phyloP scores from a whole-genome alignment of 768 basidiomycete genomes.

The Trametes elegans region DNA sequence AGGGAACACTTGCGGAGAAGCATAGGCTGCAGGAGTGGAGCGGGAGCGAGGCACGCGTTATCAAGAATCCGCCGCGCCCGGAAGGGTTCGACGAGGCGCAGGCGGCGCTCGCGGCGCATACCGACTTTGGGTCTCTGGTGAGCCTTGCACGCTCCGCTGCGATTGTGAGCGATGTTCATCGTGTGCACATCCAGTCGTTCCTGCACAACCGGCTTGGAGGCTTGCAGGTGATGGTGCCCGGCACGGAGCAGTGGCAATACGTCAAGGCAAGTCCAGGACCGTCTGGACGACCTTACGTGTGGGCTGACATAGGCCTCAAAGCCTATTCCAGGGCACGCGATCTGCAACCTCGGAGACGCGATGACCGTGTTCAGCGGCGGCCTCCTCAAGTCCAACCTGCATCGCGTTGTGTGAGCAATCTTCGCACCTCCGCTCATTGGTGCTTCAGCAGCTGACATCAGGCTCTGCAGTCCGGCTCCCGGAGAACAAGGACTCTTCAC shows the following conservation, averaged over 20 bases:
- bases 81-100: constrained; percentile 24
- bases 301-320: constrained; percentile 5
- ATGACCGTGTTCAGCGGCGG: constrained; percentile 62
- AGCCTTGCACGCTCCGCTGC: constrained; percentile 13
- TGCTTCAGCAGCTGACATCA: background rate
- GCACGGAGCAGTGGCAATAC: constrained; percentile 62
- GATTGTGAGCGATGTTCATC: too few species aligned
- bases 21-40: constrained; percentile 30
- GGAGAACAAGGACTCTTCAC: constrained; percentile 49
- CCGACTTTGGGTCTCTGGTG: constrained; percentile 36
- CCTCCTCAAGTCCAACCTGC: constrained; percentile 61
- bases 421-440: background rate
- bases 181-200: too few species aligned
- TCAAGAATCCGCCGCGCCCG: constrained; percentile 31
- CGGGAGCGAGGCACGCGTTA: constrained; percentile 32
- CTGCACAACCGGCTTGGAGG: constrained; percentile 71
- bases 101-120: constrained; percentile 33
- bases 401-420: constrained; percentile 52
- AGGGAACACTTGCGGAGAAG: constrained; percentile 26
- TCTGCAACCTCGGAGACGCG: constrained; percentile 50
- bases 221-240: constrained; percentile 64
- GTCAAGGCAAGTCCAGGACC: constrained; percentile 58
- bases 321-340: constrained; percentile 34
- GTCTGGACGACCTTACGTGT: too few species aligned
- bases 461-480: constrained; percentile 42